Base-by-base conservation (phyloP, 257 asterid genomes). In the Cruciata laevipes region DNA sequence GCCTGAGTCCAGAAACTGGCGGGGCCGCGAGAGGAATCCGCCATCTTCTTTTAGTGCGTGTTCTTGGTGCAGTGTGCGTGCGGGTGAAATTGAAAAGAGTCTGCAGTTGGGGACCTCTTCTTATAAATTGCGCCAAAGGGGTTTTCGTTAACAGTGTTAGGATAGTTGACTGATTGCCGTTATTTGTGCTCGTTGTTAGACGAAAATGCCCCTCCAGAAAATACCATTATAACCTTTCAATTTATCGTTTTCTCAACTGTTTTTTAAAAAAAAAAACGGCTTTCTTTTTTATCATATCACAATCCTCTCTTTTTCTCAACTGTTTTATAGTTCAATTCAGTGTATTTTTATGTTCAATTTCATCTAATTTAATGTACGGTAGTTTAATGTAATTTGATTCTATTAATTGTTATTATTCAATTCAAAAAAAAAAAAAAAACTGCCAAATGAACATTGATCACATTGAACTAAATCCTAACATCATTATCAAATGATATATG, bases 1-100 rank as follows among this genome's bases (percentile, higher is more conserved):
- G 98, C 96, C 83, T 87, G 98, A 21, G 95, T 89, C 84, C 87
- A 79, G 56, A 87, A 91, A 71, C 86, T 89, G 40, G 98, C 81
- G 56, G 85, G 82, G 38, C 86, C 87, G 56, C 58, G 71, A 30
- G 86, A 74, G 32, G 75, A 38, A 63, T 76, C 87, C 51, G 75
- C 81, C 87, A 85, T 85, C 27, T 14, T 47, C 4, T 3, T 20
- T 0, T 31, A 1, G 66, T 62, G 66, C 40, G 66, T 35, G 21
- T 62, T 60, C n/a, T 60, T 14, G 42, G 66, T 62, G 66, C 17
- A n/a, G n/a, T 13, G 51, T 35, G 66, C 18, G 66, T 25, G 53
- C 18, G 66, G 18, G 53, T n/a, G 10, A 21, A 35, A 33, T 7
- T 56, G 51, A 10, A 60, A 20, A 7, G 66, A 32, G 61, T 8